Conservation (phyloP, 805 yeast genomes). For the Ogataea minuta region DNA sequence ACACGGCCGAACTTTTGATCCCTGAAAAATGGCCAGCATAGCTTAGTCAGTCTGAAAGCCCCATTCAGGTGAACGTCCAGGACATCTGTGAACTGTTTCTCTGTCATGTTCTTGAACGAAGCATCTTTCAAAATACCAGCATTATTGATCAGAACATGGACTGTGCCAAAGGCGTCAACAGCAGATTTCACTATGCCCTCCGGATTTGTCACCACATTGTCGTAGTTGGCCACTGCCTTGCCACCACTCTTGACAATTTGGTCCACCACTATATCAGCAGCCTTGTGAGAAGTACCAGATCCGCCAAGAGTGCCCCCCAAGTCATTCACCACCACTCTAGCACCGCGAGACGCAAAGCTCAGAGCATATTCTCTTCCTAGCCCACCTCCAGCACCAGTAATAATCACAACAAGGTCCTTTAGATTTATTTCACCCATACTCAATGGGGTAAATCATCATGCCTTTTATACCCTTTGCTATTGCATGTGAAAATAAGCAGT, state of each 20-base stretch:
- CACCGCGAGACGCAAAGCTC: slow-evolving; percentile 86
- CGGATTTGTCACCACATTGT: slow-evolving; percentile 80
- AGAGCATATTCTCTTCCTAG: slow-evolving; percentile 86
- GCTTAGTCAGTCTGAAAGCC: slow-evolving; percentile 76
- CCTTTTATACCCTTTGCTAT: slow-evolving; percentile 8
- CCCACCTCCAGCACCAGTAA: slow-evolving; percentile 98
- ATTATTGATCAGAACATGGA: slow-evolving; percentile 86
- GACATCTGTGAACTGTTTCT: slow-evolving; percentile 73
- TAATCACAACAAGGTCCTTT: slow-evolving; percentile 83
- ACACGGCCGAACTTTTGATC: slow-evolving; percentile 86
- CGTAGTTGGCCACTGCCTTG: slow-evolving; percentile 88
- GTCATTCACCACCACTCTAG: slow-evolving; percentile 93
- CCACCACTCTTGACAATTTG: slow-evolving; percentile 81
- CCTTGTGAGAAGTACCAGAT: slow-evolving; percentile 62
- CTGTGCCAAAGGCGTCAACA: slow-evolving; percentile 79
- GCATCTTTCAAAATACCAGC: slow-evolving; percentile 94
- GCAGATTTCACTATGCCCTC: slow-evolving; percentile 85
- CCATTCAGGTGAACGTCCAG: slow-evolving; percentile 88
- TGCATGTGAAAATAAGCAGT: slow-evolving; percentile 17
- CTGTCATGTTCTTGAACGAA: slow-evolving; percentile 82
- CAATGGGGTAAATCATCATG: neutral
- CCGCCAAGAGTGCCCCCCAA: slow-evolving; percentile 84
- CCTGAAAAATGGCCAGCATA: slow-evolving; percentile 90
- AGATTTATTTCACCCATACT: slow-evolving; percentile 44
- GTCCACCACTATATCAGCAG: slow-evolving; percentile 86